These are phyloP conservation scores for Eucalyptus marginata DNA, from an alignment of 345 rosid genomes.

Conservation along the genomic window DNA sequence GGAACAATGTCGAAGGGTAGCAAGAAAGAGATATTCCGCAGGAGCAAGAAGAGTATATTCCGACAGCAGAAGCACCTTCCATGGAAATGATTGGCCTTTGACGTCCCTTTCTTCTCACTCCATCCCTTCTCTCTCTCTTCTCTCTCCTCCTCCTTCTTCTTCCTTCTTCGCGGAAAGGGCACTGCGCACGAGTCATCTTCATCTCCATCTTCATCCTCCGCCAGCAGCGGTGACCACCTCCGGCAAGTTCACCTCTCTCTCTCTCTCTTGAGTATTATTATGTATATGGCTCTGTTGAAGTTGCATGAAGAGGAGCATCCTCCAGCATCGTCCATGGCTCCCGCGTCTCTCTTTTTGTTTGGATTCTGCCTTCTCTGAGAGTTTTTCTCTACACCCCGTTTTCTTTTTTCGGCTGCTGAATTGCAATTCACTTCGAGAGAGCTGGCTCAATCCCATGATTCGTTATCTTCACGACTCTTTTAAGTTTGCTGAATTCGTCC, in stretches of 20 bases:
- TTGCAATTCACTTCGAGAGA: neutral
- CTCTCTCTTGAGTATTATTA: neutral
- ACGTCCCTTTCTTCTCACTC: neutral
- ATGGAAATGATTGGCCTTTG: neutral
- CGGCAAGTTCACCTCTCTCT: neutral
- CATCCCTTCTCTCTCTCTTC: neutral
- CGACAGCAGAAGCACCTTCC: neutral
- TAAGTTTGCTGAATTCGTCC: neutral
- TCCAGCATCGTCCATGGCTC: neutral
- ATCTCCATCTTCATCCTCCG: neutral
- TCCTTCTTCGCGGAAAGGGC: neutral
- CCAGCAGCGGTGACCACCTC: neutral
- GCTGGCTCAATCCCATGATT: neutral
- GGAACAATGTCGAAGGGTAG: neutral
- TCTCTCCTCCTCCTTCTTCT: neutral
- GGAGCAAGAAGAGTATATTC: neutral
- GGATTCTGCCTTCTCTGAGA: neutral
- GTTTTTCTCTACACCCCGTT: neutral
- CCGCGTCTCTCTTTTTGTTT: fast-evolving
- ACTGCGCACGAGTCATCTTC: neutral
- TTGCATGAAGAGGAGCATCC: neutral
- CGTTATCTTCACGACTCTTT: neutral
- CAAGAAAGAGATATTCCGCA: neutral
- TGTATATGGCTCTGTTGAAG: neutral
- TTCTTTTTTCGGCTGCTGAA: neutral